Evolutionary conservation across 345 rosid genomes (phyloP), one percentile per base, ranked within the genome.

Genomic region (Eucalyptus polybractea): DNA sequence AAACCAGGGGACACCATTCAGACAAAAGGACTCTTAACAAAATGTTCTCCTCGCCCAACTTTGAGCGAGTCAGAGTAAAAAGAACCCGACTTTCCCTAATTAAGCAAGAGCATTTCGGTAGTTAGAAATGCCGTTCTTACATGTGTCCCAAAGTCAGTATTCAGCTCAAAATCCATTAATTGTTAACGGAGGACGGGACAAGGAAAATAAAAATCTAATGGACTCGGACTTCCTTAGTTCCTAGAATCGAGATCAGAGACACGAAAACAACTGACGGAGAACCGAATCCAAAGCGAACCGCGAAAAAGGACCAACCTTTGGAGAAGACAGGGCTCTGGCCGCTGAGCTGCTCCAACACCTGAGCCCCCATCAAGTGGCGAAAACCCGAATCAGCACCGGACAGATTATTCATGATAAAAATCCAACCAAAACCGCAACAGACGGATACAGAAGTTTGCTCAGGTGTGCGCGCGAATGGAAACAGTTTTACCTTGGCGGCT

Each of bases 261-360:
- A 11, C 27, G 7, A 19, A 21, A 76, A 76, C 83, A 76, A 37
- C 27, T 0, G 83, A 40, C 47, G 27, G 83, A 40, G 45, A 72
- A 72, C 21, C 81, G 81, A 72, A 72, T 33, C 81, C 81, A 9
- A 72, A 33, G 81, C 24, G 81, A 72, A 72, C 45, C 47, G 47
- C 47, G 83, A 76, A 2, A 76, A 76, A 11, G 83, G 29, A 86
- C 83, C 51, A 80, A 96, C 97, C 97, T 87, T 97, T 97, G 42
- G 99, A 97, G 94, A 96, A 97, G 56, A 97, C 98, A 3, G 98
- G 98, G 33, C 94, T 88, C 89, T 97, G 98, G 47, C 98, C 96
- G 86, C 99, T 97, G 88, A 95, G 94, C 90, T 97, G 99, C 91
- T 97, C 98, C 88, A 97, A 92, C 90, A 97, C 99, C 97, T 96